phyloP scores from a whole-genome alignment of 192 early-diverging fungal genomes.

The Mortierella hygrophila region DNA sequence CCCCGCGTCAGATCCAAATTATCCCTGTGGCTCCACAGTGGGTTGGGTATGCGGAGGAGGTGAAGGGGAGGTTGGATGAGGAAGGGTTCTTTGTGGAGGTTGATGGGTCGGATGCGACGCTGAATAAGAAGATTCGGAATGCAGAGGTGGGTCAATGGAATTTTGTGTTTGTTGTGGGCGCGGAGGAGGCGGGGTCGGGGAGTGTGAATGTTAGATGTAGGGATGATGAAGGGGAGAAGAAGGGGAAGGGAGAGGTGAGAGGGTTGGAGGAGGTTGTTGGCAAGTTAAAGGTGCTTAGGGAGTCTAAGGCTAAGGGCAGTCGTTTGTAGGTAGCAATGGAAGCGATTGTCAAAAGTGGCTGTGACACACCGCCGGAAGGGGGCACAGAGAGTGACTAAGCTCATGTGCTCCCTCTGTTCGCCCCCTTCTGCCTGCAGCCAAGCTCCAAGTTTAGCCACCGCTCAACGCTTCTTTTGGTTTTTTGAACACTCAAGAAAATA shows the following conservation, averaged over 20 bases:
- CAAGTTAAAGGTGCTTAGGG: slow-evolving; percentile 60
- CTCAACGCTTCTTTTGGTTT: not conserved
- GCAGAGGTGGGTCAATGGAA: slow-evolving; percentile 94
- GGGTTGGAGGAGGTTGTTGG: slow-evolving; percentile 75
- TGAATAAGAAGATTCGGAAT: slow-evolving; percentile 98
- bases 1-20: slow-evolving; percentile 91
- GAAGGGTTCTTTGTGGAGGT: slow-evolving; percentile 86
- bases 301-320: slow-evolving; percentile 29
- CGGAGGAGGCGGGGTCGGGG: slow-evolving; percentile 77
- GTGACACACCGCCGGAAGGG: not conserved
- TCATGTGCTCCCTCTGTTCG: too few species aligned
- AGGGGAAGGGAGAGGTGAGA: slow-evolving; percentile 83
- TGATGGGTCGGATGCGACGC: slow-evolving; percentile 86
- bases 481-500: not conserved
- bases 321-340: not conserved
- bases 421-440: too few species aligned
- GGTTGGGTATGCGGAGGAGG: slow-evolving; percentile 82
- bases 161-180: slow-evolving; percentile 97
- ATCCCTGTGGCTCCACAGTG: slow-evolving; percentile 86
- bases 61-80: slow-evolving; percentile 71
- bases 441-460: too few species aligned
- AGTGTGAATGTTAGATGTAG: slow-evolving; percentile 93
- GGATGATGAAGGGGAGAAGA: slow-evolving; percentile 81
- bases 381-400: too few species aligned
- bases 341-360: not conserved